Conservation (phyloP, 257 asterid genomes). For the Nicotiana undulata region DNA sequence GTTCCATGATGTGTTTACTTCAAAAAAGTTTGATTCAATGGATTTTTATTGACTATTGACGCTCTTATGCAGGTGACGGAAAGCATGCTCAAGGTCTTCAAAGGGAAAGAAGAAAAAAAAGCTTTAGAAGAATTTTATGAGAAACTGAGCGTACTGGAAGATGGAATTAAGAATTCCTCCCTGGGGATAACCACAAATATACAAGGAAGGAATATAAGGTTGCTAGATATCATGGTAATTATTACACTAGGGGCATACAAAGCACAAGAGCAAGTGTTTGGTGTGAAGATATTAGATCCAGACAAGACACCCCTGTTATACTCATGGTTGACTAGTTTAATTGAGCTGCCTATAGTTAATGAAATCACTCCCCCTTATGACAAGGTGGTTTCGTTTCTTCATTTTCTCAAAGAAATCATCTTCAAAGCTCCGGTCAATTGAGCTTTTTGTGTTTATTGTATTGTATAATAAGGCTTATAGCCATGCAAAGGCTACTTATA, state of each 20-base stretch:
- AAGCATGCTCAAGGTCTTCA: slow-evolving; percentile 5
- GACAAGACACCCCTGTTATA: slow-evolving; percentile 23
- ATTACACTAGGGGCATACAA: slow-evolving; percentile 26
- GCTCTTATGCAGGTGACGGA: slow-evolving; percentile 15
- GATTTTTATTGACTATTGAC: neutral
- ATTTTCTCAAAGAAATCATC: neutral
- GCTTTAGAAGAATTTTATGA: slow-evolving; percentile 12
- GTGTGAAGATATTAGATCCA: slow-evolving; percentile 20
- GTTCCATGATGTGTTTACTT: no score
- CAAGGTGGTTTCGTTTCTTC: slow-evolving; percentile 1
- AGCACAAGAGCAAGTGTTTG: slow-evolving; percentile 25
- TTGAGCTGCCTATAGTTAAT: slow-evolving; percentile 6
- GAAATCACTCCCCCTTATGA: slow-evolving; percentile 18
- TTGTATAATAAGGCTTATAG: no score
- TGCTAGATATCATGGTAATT: slow-evolving; percentile 24
- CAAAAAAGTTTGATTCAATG: no score
- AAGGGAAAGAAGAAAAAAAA: slow-evolving; percentile 6
- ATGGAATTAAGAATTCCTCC: slow-evolving; percentile 15
- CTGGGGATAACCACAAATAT: slow-evolving; percentile 3
- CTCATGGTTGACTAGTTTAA: slow-evolving; percentile 21
- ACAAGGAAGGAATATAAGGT: slow-evolving; percentile 9
- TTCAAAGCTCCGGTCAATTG: neutral
- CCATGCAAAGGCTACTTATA: no score
- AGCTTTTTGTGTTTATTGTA: neutral
- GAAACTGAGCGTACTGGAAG: slow-evolving; percentile 25